These are phyloP conservation scores for Senna tora DNA, from an alignment of 306 rosid species.

Conservation along the genomic window DNA sequence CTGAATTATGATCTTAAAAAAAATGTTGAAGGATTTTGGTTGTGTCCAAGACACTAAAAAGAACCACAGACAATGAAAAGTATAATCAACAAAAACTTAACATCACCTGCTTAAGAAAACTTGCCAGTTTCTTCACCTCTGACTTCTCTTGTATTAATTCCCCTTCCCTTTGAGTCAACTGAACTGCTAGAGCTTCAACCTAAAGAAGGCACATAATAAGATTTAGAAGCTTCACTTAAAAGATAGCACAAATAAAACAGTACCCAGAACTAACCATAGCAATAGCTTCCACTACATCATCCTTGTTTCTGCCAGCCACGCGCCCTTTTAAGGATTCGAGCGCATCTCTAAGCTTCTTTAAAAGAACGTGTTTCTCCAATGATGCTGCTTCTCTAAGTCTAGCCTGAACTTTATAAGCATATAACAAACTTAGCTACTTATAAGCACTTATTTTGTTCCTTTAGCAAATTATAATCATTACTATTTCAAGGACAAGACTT, in stretches of 20 bases:
- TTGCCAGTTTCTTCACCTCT: conserved; percentile 93
- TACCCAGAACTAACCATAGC: conserved; percentile 66
- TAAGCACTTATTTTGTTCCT: neutral
- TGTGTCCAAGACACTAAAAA: neutral
- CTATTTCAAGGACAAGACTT: neutral
- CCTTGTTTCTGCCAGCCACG: conserved; percentile 82
- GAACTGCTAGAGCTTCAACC: conserved; percentile 89
- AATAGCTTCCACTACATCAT: conserved; percentile 84
- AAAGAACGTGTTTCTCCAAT: conserved; percentile 82
- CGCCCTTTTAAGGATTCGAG: conserved; percentile 84
- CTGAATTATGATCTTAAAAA: neutral
- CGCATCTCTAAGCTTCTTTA: conserved; percentile 96
- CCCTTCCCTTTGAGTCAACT: conserved; percentile 79
- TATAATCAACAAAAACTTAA: neutral
- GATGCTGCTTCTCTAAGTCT: conserved; percentile 91
- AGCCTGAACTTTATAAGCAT: conserved; percentile 62
- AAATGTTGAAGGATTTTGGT: neutral
- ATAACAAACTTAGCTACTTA: conserved; percentile 27
- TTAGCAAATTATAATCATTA: neutral
- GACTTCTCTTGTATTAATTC: conserved; percentile 86
- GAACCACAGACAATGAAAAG: conserved; percentile 2
- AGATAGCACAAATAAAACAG: neutral
- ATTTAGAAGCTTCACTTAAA: neutral
- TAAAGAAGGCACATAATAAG: conserved; percentile 28
- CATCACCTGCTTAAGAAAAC: conserved; percentile 93